Conservation (phyloP, 2,329 filamentous ascomycete genomes). For the Penicillium sp. region DNA sequence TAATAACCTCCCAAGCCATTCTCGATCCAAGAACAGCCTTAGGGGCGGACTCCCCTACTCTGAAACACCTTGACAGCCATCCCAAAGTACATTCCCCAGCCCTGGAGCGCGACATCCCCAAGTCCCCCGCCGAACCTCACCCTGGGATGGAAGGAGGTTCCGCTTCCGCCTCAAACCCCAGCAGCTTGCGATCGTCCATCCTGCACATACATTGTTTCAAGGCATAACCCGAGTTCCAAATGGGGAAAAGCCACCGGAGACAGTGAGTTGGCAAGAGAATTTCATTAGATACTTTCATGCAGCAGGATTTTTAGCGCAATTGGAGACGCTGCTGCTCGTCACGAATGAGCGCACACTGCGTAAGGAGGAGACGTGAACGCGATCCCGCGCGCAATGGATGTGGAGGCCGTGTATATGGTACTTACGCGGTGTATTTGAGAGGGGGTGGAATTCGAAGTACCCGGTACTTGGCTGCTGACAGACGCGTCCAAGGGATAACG, state of each 20-base stretch:
- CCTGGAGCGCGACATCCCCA: neutral
- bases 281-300: constrained; percentile 1
- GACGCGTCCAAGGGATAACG: constrained; percentile 17
- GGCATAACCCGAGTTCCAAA: neutral
- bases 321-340: neutral
- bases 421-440: neutral
- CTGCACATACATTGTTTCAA: constrained; percentile 4
- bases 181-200: neutral
- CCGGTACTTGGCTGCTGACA: constrained; percentile 1
- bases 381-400: neutral
- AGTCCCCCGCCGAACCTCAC: neutral
- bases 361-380: constrained; percentile 5
- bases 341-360: constrained; percentile 4
- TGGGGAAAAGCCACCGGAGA: neutral
- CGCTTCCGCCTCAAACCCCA: neutral
- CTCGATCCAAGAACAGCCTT: neutral
- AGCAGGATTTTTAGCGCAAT: neutral
- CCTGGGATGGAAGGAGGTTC: neutral
- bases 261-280: constrained; percentile 4
- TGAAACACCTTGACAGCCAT: neutral
- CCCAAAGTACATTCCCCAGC: constrained; percentile 5
- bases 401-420: constrained; percentile 4
- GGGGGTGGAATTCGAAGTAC: constrained; percentile 1
- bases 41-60: neutral
- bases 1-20: constrained; percentile 6